Evolutionary conservation across 768 basidiomycete genomes (phyloP).

Genomic region (Trametes gibbosa): DNA sequence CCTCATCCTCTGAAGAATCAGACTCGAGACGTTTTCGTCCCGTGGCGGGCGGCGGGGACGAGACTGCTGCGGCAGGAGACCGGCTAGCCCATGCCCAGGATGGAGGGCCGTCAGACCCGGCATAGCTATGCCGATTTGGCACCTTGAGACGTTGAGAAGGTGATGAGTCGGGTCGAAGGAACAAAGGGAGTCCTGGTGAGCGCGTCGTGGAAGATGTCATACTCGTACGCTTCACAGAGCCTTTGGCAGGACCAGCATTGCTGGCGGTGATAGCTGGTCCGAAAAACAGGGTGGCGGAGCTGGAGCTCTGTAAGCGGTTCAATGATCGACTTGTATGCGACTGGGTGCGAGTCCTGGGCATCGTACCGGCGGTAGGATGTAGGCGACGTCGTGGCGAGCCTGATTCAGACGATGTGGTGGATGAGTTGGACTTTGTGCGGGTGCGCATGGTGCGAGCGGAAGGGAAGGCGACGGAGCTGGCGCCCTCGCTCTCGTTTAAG

Average conservation of each 20-base stretch:
- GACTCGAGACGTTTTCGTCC: constrained; percentile 20
- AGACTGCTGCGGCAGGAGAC: constrained; percentile 12
- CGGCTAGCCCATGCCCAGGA: constrained; percentile 14
- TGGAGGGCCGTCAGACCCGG: constrained; percentile 39
- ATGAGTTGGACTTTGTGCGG: constrained; percentile 37
- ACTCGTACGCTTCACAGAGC: background rate
- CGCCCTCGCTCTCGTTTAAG: constrained; percentile 26
- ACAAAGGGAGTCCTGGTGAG: constrained; percentile 1
- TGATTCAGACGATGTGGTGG: constrained; percentile 44
- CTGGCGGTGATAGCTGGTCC: constrained; percentile 47
- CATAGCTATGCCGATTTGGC: constrained; percentile 63
- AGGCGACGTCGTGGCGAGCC: constrained; percentile 56
- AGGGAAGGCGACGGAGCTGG: constrained; percentile 34
- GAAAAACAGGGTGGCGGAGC: constrained; percentile 67
- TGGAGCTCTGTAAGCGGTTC: constrained; percentile 48
- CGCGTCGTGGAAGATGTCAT: constrained; percentile 1
- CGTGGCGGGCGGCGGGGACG: constrained; percentile 14
- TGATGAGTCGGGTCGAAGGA: constrained; percentile 14
- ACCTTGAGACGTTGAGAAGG: constrained; percentile 29
- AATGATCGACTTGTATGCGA: constrained; percentile 39
- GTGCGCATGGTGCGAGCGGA: constrained; percentile 35
- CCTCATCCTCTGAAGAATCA: constrained; percentile 25
- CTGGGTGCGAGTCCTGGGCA: constrained; percentile 33
- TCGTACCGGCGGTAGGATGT: constrained; percentile 43
- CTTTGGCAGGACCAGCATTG: background rate